Base-by-base conservation (phyloP, 1,284 basidiomycete species). In the Vanrija pseudolonga region DNA sequence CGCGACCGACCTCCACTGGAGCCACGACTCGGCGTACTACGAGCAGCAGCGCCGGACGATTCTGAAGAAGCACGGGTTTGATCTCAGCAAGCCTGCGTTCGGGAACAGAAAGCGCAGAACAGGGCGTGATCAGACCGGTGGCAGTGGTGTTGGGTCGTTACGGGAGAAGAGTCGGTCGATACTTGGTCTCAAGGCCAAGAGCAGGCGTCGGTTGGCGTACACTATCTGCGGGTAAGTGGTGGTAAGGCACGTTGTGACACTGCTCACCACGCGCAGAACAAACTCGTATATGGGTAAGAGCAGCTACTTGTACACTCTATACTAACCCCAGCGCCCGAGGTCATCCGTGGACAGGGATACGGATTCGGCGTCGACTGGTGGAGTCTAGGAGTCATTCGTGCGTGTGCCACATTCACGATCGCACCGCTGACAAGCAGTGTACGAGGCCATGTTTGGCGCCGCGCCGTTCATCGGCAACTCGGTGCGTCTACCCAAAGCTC, bases 281-380 rank as follows among this genome's bases (percentile, higher is more conserved):
- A 93, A 93, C 76, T 91, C 89, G 43, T 93, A 93, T 76, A 93
- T 77, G 90, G 90, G 78, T 78, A 85, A 45, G 65, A 44, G 14
- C 28, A 7, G 18, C 47, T 1, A 32, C 11, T 5, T 7, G 37
- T 39, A 6, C 17, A 17, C 4, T n/a, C 37, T 5, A 5, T 20
- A 18, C 39, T 40, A 19, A 40, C 74, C 87, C 89, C 90, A 90
- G 92, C 90, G 11, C 91, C 92, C 28, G 95, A 98, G 73, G 94
- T 98, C 40, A 90, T 98, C 65, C 84, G 92, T 37, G 81, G 81
- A 0, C 64, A 75, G 68, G 94, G 93, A 22, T 98, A 98, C 76
- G 86, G 89, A 45, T 94, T 90, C 76, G 89, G 88, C 36, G 96
- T 91, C 72, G 94, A 98, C 71, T 98, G 93, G 93, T 98, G 95